Conservation (phyloP, 257 asterid species). For the Solanum appendiculatum region DNA sequence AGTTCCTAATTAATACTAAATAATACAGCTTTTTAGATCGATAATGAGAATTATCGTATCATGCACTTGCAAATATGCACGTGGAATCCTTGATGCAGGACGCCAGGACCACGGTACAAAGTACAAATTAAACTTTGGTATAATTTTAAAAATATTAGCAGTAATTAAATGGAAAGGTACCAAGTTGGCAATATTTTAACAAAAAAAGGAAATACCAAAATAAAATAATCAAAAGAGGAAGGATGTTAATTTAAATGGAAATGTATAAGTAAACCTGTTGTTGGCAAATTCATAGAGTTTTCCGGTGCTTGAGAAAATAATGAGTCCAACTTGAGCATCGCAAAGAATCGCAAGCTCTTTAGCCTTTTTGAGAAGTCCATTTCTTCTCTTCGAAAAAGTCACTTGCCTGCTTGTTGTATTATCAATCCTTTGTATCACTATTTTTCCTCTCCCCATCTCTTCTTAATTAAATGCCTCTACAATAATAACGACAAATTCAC, state of each 20-base stretch:
- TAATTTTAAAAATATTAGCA: neutral
- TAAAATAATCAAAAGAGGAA: neutral
- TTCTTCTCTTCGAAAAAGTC: slow-evolving; percentile 38
- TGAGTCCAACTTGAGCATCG: slow-evolving; percentile 44
- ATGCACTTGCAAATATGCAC: neutral
- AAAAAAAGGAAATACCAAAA: neutral
- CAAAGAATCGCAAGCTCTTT: slow-evolving; percentile 38
- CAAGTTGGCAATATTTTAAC: neutral
- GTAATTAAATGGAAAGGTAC: neutral
- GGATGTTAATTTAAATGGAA: neutral
- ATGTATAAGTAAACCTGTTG: slow-evolving; percentile 14
- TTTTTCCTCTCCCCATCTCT: slow-evolving; percentile 39
- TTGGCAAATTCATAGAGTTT: slow-evolving; percentile 35
- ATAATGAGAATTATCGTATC: neutral
- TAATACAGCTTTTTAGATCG: neutral
- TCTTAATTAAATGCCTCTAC: neutral
- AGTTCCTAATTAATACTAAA: too few relatives aligned
- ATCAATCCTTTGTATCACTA: slow-evolving; percentile 38
- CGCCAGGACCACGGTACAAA: neutral
- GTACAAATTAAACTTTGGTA: neutral
- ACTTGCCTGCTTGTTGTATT: slow-evolving; percentile 44
- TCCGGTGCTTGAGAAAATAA: slow-evolving; percentile 43
- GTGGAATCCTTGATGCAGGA: neutral
- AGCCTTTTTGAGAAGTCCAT: slow-evolving; percentile 44
- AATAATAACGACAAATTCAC: neutral